Evolutionary conservation across 2,329 filamentous ascomycete species (phyloP).

Genomic region (Fusarium clavum): DNA sequence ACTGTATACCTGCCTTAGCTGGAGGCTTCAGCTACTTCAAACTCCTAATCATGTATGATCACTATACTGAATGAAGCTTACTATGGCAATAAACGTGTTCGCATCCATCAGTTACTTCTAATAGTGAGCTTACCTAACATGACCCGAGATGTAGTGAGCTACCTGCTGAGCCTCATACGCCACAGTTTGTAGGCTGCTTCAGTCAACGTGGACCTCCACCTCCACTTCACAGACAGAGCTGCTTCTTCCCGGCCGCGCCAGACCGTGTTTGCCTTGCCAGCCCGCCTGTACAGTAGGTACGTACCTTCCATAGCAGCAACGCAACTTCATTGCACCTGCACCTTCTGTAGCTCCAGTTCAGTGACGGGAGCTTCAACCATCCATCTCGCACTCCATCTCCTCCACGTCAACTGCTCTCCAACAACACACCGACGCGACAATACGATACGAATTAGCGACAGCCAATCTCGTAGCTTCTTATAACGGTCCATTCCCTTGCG

Average conservation of each 20-base stretch:
- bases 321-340: conserved; percentile 32
- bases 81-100: not conserved
- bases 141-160: not conserved
- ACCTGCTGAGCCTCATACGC: conserved; percentile 26
- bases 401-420: conserved; percentile 27
- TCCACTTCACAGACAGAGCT: not conserved
- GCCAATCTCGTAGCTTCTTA: not conserved
- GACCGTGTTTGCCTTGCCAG: conserved; percentile 57
- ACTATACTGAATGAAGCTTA: not conserved
- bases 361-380: conserved; percentile 41
- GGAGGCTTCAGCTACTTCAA: not conserved
- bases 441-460: conserved; percentile 21
- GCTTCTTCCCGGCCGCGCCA: conserved; percentile 52
- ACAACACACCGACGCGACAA: conserved; percentile 14
- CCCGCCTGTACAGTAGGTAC: conserved; percentile 38
- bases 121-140: not conserved
- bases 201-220: conserved; percentile 37
- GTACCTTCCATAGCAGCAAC: conserved; percentile 24
- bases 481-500: not conserved
- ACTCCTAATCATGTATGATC: not conserved
- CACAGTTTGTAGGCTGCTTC: conserved; percentile 32
- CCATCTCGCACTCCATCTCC: conserved; percentile 37
- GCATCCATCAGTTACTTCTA: not conserved
- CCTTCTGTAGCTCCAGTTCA: conserved; percentile 37
- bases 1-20: not conserved